These are phyloP conservation scores for Dalbergia oliveri DNA, from an alignment of 306 rosid genomes.

Conservation along the genomic window DNA sequence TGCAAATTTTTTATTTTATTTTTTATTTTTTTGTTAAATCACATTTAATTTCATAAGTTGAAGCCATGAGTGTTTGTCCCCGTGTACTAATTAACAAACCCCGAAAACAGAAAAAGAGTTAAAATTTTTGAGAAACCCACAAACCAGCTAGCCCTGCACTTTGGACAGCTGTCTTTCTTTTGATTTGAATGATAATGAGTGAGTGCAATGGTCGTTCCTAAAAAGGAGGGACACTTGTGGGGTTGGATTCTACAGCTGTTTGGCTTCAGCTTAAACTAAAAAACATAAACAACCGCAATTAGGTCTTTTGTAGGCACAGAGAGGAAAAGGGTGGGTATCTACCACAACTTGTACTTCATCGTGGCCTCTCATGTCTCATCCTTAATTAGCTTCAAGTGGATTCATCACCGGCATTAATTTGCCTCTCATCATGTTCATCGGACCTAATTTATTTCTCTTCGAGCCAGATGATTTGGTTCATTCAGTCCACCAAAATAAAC, in stretches of 20 bases:
- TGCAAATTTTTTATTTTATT: not conserved
- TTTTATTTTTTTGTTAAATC: not conserved
- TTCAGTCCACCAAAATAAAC: not conserved
- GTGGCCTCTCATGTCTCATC: conserved; percentile 47
- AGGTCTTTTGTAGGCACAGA: not conserved
- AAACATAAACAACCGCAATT: conserved; percentile 12
- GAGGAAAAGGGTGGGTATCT: conserved; percentile 8
- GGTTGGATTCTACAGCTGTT: conserved; percentile 48
- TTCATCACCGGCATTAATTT: conserved; percentile 28
- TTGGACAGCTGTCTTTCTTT: conserved; percentile 26
- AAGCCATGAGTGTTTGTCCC: conserved; percentile 7
- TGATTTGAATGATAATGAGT: conserved; percentile 8
- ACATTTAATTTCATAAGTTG: not conserved
- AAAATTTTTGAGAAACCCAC: conserved; percentile 29
- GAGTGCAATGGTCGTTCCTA: not conserved
- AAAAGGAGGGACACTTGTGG: conserved; percentile 30
- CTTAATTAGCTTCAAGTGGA: conserved; percentile 32
- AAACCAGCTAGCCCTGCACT: conserved; percentile 12
- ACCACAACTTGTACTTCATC: not conserved
- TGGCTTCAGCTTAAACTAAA: conserved; percentile 43
- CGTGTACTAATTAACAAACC: not conserved
- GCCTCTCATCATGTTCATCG: conserved; percentile 20
- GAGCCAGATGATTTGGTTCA: conserved; percentile 11
- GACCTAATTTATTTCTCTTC: conserved; percentile 20
- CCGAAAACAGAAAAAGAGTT: not conserved